Evolutionary conservation across 2,329 filamentous ascomycete species (phyloP), one percentile per base, ranked within the genome.

Genomic region (Apiospora phragmitis): DNA sequence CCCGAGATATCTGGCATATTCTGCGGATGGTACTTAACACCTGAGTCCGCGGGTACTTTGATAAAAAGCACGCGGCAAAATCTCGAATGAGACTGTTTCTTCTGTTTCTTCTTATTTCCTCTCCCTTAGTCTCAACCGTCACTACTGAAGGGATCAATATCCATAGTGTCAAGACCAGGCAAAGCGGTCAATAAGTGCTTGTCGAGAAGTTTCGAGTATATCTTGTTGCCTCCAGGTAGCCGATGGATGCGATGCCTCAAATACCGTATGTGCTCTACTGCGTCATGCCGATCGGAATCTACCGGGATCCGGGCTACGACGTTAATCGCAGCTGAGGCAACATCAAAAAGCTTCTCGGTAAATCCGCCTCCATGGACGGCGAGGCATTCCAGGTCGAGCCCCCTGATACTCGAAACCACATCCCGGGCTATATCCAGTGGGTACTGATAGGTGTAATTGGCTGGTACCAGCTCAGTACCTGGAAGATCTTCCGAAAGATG

Each of bases 271-370:
- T 84, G 80, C 18, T 83, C 79, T 69, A 83, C 79, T 0, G 81
- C 80, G 0, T 77, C 76, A 0, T 74, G 77, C 65, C 72, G 70
- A 7, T 72, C 71, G 14, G 71, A 67, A n/a, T 72, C 70, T 8
- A 78, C 11, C 73, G 83, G 84, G 0, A 85, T 79, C 0, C 82
- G 79, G 0, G 84, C 83, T 0, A 85, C 74, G 1, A 85, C 84
- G 65, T 85, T 84, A 1, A 84, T 80, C 1, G 84, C 81, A 0
- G 83, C 80, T 0, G 81, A 85, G 0, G 83, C 83, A 35, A 85
- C 79, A 45, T 85, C 84, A 51, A 83, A 85, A 0, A 85, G 72
- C 71, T 85, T 85, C 70, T 85, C 84, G 0, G 84, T 85, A n/a
- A 85, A 72, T 0, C 84, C 84, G 12, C 83, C 82, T 0, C 84